phyloP scores from a whole-genome alignment of 208 protist genomes.

The Trypanosoma cruzi region DNA sequence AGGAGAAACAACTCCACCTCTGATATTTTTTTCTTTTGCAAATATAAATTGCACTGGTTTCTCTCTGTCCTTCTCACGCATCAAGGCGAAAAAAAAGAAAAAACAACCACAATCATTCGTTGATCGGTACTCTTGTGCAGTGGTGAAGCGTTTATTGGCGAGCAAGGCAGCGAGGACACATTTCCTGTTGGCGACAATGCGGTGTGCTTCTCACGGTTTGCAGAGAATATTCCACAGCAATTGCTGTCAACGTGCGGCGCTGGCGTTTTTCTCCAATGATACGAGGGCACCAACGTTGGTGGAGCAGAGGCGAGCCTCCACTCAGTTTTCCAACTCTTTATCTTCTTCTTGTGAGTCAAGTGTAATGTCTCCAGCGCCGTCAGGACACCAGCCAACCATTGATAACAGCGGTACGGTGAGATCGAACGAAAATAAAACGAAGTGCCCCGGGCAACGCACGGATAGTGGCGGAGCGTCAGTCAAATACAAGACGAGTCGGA shows the following conservation, averaged over 20 bases:
- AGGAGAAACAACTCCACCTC: too few relatives aligned
- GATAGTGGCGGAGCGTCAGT: background rate
- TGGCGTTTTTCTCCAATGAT: background rate
- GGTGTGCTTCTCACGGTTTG: background rate
- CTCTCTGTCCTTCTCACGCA: too few relatives aligned
- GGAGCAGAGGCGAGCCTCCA: too few relatives aligned
- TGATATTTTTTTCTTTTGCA: too few relatives aligned
- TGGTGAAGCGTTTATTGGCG: background rate
- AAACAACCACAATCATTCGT: too few relatives aligned
- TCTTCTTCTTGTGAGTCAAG: background rate
- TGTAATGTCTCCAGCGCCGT: background rate
- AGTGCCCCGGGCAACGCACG: background rate
- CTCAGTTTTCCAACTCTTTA: background rate
- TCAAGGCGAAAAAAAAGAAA: too few relatives aligned
- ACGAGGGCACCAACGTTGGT: background rate
- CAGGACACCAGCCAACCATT: background rate
- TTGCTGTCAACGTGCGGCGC: background rate
- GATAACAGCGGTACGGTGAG: background rate
- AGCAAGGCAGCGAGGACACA: background rate
- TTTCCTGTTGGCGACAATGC: background rate
- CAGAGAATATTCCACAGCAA: background rate
- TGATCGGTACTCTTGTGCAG: too few relatives aligned
- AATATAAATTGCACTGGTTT: too few relatives aligned
- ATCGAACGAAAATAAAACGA: background rate
- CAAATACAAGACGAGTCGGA: conserved; percentile 26